Percentiles rank a stretch among this genome's conserved stretches.
Conservation (phyloP, 805 yeast species). For the Candida succiphila region DNA sequence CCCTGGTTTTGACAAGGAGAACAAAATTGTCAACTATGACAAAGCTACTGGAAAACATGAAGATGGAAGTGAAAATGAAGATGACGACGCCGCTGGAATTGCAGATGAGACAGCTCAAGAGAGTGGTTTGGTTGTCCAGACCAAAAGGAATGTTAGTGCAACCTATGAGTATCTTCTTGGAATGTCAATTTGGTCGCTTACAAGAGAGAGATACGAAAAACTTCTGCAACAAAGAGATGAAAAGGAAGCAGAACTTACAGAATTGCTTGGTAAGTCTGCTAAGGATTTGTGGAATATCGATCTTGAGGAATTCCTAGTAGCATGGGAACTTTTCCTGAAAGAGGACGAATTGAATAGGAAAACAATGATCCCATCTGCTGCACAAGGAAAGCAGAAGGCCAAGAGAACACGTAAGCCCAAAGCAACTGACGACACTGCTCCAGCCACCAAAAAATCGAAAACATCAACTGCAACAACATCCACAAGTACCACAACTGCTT, state of each 20-base stretch:
- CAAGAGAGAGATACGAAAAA: constrained; percentile 79
- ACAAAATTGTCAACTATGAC: constrained; percentile 46
- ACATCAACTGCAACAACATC: constrained; percentile 3
- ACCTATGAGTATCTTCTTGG: constrained; percentile 82
- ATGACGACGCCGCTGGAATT: constrained; percentile 26
- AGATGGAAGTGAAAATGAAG: constrained; percentile 23
- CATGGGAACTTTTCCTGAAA: constrained; percentile 59
- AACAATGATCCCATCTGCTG: constrained; percentile 33
- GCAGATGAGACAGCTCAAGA: constrained; percentile 28
- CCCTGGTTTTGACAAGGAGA: constrained; percentile 66
- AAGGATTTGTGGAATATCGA: constrained; percentile 86
- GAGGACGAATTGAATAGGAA: constrained; percentile 55
- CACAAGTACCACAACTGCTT: constrained; percentile 1
- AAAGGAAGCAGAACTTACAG: constrained; percentile 62
- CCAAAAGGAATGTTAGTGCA: constrained; percentile 41
- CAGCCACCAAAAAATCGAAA: constrained; percentile 7
- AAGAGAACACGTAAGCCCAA: constrained; percentile 19
- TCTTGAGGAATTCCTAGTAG: constrained; percentile 58
- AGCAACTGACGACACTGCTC: constrained; percentile 7
- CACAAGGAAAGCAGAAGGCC: constrained; percentile 29
- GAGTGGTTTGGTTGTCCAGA: constrained; percentile 32
- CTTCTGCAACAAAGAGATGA: constrained; percentile 63
- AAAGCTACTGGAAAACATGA: no score
- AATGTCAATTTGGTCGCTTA: constrained; percentile 90
- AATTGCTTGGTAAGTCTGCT: constrained; percentile 56